Evolutionary conservation across 371 early-diverging fungal species (phyloP), one percentile per base, ranked within the genome.

Genomic region (Mortierella sp.): DNA sequence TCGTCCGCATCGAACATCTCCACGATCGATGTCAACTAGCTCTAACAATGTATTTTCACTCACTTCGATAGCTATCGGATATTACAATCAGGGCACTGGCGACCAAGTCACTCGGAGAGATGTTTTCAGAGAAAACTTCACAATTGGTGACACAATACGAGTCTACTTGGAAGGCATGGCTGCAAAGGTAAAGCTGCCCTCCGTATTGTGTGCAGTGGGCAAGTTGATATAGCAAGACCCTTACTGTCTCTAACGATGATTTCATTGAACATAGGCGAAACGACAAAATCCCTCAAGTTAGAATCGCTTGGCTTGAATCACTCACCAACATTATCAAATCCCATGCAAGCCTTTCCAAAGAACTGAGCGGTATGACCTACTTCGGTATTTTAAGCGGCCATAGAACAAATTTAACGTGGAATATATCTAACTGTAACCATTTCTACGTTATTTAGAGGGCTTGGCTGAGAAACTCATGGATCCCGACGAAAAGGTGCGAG

Each of bases 401-500:
- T 76, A 38, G 2, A 14, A 44, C 19, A 10, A 16, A 13, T 7
- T 45, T n/a, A 2, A 38, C 9, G 48, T 19, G 34, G 3, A 44
- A 74, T 4, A 1, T 16, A 26, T 0, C 24, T 26, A 34, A 47
- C 73, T 10, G 21, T 7, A 44, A 16, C 55, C 0, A 50, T 14
- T n/a, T n/a, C 11, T 34, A 38, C 57, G 21, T 44, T 45, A 60
- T n/a, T 24, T 87, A 93, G 95, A 90, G 9, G 89, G 91, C 7
- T 83, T 98, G n/a, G 91, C 88, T 38, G 92, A 93, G 68, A 97
- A 96, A 83, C 81, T 97, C 31, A 83, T 92, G 21, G 99, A 99
- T 86, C 96, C 97, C 0, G 99, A 99, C 74, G 99, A 99, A 48
- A 96, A 96, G 81, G 97, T 99, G 14, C 95, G 99, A 9, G 84